Evolutionary conservation across 352 stramenopile species (phyloP).

Genomic region (Hyaloperonospora arabidopsidis): DNA sequence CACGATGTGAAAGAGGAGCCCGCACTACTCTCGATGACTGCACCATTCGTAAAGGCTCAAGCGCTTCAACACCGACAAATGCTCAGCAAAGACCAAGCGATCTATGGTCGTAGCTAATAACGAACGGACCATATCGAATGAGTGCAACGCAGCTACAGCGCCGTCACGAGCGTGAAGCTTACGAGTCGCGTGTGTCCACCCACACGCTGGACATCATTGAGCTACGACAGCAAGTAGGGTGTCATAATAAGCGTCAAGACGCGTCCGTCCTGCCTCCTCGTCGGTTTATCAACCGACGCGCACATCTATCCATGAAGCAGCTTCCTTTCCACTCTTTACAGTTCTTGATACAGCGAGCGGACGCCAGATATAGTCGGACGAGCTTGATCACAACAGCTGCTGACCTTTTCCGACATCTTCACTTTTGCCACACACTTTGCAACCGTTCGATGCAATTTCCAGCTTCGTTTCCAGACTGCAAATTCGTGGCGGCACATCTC

Average conservation of each 20-base stretch:
- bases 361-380: constrained; percentile 8
- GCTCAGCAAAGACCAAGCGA: too few relatives aligned
- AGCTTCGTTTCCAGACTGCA: constrained; percentile 35
- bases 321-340: constrained; percentile 9
- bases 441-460: constrained; percentile 41
- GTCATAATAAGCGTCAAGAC: constrained; percentile 17
- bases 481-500: constrained; percentile 45
- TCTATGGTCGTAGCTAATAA: constrained; percentile 6
- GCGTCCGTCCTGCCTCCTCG: too few relatives aligned
- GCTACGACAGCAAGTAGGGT: constrained; percentile 27
- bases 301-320: too few relatives aligned
- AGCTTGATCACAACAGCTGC: not conserved
- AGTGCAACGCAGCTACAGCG: constrained; percentile 15
- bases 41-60: not conserved
- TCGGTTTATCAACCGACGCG: not conserved
- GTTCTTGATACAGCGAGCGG: constrained; percentile 27
- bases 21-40: too few relatives aligned
- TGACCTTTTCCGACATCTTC: constrained; percentile 17
- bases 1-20: too few relatives aligned
- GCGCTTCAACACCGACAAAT: not conserved
- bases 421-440: constrained; percentile 31
- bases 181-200: constrained; percentile 22
- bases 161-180: constrained; percentile 8
- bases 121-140: constrained; percentile 14
- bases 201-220: constrained; percentile 28